These are phyloP conservation scores for Pestalotiopsis sp. DNA, from an alignment of 2,329 filamentous ascomycete species.

Conservation along the genomic window DNA sequence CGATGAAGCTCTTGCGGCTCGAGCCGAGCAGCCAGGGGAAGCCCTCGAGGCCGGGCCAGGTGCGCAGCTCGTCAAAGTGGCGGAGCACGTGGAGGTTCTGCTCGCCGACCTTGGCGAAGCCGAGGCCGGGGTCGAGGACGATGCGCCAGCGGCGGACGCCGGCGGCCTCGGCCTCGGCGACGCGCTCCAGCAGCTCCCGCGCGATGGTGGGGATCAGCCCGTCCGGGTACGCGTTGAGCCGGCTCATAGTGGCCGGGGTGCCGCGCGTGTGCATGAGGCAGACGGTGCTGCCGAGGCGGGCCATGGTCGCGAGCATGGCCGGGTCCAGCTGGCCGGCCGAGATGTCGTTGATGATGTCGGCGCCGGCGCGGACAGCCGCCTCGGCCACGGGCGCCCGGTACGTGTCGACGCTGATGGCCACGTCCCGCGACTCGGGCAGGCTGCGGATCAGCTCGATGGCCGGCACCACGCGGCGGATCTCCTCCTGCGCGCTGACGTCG, in stretches of 20 bases:
- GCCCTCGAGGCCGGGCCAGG: constrained; percentile 64
- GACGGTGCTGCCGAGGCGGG: constrained; percentile 75
- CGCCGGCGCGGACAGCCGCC: constrained; percentile 74
- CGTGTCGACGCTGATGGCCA: constrained; percentile 89
- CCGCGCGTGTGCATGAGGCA: constrained; percentile 94
- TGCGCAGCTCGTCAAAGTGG: constrained; percentile 63
- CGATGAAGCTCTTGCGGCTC: constrained; percentile 89
- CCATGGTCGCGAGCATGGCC: constrained; percentile 81
- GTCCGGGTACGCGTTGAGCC: constrained; percentile 66
- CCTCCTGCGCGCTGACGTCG: constrained; percentile 71
- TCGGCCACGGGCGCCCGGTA: constrained; percentile 85
- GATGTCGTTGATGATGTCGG: constrained; percentile 94
- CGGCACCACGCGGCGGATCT: constrained; percentile 76
- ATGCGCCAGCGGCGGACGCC: constrained; percentile 93
- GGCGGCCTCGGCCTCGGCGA: constrained; percentile 74
- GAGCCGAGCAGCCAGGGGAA: constrained; percentile 89
- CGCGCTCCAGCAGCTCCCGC: constrained; percentile 67
- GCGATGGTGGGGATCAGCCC: constrained; percentile 68
- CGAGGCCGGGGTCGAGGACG: constrained; percentile 89
- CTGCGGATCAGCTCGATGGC: constrained; percentile 74
- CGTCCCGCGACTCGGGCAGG: constrained; percentile 59
- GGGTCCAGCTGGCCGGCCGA: constrained; percentile 79
- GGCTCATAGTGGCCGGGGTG: constrained; percentile 78
- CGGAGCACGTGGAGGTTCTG: constrained; percentile 84
- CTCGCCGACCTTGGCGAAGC: constrained; percentile 82